A percentile compares a stretch with the other conserved stretches of the same genome.
These are phyloP conservation scores for Ceratocystis cacaofunesta DNA, from an alignment of 2,329 filamentous ascomycete species.

Conservation along the genomic window DNA sequence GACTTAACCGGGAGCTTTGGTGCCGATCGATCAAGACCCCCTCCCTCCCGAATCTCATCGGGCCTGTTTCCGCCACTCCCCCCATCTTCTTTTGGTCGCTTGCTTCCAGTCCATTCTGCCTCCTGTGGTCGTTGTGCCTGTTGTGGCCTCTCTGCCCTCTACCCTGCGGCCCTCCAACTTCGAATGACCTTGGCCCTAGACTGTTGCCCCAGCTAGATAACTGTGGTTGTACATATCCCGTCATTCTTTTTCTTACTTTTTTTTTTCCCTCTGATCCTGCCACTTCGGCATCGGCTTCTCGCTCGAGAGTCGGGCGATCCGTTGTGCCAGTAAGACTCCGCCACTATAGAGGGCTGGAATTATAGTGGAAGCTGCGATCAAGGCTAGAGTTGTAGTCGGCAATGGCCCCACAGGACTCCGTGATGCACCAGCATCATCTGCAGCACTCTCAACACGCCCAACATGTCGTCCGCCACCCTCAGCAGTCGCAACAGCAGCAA, in stretches of 20 bases:
- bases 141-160: not conserved
- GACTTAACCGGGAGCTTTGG: constrained; percentile 3
- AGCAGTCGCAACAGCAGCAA: constrained; percentile 12
- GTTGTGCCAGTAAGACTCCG: constrained; percentile 5
- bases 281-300: not conserved
- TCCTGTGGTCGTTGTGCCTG: not conserved
- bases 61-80: not conserved
- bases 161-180: not conserved
- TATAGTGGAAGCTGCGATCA: not conserved
- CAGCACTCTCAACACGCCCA: constrained; percentile 17
- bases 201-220: not conserved
- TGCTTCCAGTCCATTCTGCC: not conserved
- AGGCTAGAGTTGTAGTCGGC: not conserved
- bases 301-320: not conserved
- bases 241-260: not conserved
- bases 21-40: not conserved
- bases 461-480: constrained; percentile 14
- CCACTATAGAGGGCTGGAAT: not conserved
- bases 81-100: not conserved
- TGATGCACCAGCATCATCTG: constrained; percentile 21
- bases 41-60: not conserved
- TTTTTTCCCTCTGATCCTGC: not conserved
- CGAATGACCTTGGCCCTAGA: not conserved
- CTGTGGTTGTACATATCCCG: not conserved
- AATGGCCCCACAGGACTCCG: constrained; percentile 7